Percentiles rank a stretch among this genome's conserved stretches.
Evolutionary conservation across 306 rosid species (phyloP).

Genomic region (Quercus glauca): DNA sequence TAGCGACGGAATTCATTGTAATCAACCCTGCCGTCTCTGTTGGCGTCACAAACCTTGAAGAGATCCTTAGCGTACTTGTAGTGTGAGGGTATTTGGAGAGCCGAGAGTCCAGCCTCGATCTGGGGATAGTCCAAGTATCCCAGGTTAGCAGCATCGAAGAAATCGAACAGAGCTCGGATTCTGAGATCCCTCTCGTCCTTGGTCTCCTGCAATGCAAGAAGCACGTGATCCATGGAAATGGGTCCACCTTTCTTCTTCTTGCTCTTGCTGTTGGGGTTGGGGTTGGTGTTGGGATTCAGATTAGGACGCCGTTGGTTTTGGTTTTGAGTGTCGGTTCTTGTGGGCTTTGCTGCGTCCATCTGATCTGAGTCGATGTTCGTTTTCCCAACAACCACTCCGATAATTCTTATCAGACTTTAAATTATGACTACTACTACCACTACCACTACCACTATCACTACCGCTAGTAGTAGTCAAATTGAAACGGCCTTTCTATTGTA

Average conservation of each 20-base stretch:
- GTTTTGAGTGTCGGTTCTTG: no score
- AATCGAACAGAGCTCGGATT: constrained; percentile 45
- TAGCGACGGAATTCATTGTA: constrained; percentile 46
- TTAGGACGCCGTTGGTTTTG: no score
- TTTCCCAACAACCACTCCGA: no score
- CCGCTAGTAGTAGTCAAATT: no score
- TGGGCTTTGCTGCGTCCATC: no score
- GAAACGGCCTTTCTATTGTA: no score
- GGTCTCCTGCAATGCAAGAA: constrained; percentile 45
- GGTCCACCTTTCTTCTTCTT: constrained; percentile 25
- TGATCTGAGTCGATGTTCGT: no score
- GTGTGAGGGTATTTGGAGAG: constrained; percentile 50
- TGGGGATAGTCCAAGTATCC: constrained; percentile 51
- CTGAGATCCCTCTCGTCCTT: constrained; percentile 57
- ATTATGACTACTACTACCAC: no score
- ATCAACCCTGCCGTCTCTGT: constrained; percentile 50
- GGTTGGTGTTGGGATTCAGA: no score
- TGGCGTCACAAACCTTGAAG: constrained; percentile 52
- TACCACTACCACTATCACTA: no score
- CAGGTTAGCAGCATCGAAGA: constrained; percentile 42
- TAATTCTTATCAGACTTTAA: no score
- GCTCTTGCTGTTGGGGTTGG: no score
- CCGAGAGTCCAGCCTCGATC: constrained; percentile 52
- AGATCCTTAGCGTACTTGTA: constrained; percentile 58
- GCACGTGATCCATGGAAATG: constrained; percentile 53